Evolutionary conservation across 1,139 yeast genomes (phyloP).

Genomic region (Diutina rugosa): DNA sequence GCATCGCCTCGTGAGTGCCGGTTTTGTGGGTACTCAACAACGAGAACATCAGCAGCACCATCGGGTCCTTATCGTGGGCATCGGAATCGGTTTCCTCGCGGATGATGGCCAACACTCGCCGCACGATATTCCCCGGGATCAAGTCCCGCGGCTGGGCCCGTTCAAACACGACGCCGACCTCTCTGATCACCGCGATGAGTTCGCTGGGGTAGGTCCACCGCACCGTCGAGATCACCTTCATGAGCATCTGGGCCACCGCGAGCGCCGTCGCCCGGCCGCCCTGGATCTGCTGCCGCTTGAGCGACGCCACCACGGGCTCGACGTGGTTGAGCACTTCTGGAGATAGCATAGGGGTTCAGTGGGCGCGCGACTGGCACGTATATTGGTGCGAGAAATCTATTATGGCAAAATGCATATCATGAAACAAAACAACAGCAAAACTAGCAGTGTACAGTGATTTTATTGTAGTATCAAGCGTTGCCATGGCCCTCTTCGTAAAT

Average conservation of each 20-base stretch:
- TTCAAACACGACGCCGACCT: slow-evolving; percentile 44
- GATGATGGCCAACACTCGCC: slow-evolving; percentile 78
- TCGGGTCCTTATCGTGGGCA: slow-evolving; percentile 29
- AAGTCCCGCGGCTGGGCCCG: slow-evolving; percentile 70
- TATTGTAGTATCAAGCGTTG: too few species aligned
- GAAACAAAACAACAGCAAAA: background rate
- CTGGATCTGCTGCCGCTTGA: slow-evolving; percentile 56
- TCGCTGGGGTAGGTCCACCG: slow-evolving; percentile 76
- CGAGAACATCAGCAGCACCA: slow-evolving; percentile 80
- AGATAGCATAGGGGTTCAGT: background rate
- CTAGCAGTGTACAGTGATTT: too few species aligned
- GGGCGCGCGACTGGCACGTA: background rate
- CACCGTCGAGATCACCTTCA: slow-evolving; percentile 82
- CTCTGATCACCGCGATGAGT: slow-evolving; percentile 56
- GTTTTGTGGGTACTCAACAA: slow-evolving; percentile 36
- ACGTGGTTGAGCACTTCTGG: slow-evolving; percentile 2
- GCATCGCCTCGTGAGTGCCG: slow-evolving; percentile 4
- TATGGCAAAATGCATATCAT: background rate
- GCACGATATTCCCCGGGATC: slow-evolving; percentile 79
- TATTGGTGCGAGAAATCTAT: background rate
- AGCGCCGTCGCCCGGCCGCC: slow-evolving; percentile 75
- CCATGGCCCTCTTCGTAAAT: too few species aligned
- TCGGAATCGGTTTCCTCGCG: slow-evolving; percentile 75
- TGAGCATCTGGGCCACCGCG: slow-evolving; percentile 74
- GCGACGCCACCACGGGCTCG: slow-evolving; percentile 1